Evolutionary conservation across 2,329 filamentous ascomycete genomes (phyloP).

Genomic region (Daldinia sp.): DNA sequence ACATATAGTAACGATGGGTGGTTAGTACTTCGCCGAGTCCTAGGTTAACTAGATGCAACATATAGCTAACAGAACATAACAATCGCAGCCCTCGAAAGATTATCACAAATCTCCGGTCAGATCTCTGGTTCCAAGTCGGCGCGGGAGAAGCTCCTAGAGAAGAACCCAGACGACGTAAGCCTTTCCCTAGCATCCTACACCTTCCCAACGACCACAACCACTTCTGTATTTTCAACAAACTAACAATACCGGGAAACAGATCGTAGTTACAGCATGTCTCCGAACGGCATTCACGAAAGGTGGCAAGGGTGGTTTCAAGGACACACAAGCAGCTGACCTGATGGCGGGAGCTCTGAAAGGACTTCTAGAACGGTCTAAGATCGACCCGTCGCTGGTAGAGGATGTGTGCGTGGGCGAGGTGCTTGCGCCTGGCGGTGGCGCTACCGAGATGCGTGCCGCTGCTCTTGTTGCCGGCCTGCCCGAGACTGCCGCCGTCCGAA

Average conservation of each 20-base stretch:
- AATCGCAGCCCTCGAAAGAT: slow-evolving; percentile 65
- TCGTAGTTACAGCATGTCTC: slow-evolving; percentile 93
- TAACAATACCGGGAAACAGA: slow-evolving; percentile 57
- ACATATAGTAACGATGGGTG: slow-evolving; percentile 45
- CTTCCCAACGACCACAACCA: not conserved
- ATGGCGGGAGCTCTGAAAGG: slow-evolving; percentile 85
- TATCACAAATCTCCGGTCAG: slow-evolving; percentile 72
- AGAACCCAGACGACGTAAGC: slow-evolving; percentile 74
- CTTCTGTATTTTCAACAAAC: slow-evolving; percentile 17
- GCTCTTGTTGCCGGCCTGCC: slow-evolving; percentile 92
- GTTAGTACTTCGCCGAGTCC: slow-evolving; percentile 36
- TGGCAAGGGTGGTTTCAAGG: slow-evolving; percentile 94
- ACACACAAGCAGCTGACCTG: slow-evolving; percentile 87
- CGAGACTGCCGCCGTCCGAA: slow-evolving; percentile 83
- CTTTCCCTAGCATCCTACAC: not conserved
- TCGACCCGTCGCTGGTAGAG: slow-evolving; percentile 89
- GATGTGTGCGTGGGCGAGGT: slow-evolving; percentile 94
- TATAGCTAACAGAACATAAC: slow-evolving; percentile 21
- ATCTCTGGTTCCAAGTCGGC: slow-evolving; percentile 62
- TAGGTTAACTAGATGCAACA: not conserved
- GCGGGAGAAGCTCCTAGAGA: slow-evolving; percentile 70
- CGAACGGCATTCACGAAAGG: slow-evolving; percentile 94
- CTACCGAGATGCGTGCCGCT: slow-evolving; percentile 96
- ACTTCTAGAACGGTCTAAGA: slow-evolving; percentile 84
- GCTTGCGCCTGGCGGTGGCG: slow-evolving; percentile 90